Base-by-base conservation (phyloP, 2,329 filamentous ascomycete species). In the Aureobasidium sp. region DNA sequence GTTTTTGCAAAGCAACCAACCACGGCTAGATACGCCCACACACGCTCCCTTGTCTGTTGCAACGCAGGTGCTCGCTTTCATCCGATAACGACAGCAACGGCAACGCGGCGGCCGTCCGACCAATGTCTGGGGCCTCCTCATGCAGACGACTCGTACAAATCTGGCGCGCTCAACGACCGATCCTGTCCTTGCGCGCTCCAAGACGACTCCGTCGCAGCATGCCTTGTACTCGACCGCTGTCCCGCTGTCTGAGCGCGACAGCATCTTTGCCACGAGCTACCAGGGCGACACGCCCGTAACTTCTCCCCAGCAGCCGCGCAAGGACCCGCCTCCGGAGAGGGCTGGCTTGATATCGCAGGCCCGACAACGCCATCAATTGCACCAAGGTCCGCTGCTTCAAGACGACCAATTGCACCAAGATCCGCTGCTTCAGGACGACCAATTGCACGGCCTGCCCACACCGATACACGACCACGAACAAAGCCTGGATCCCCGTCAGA, bases 231-330 rank as follows among this genome's bases (percentile, higher is more conserved):
- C 51, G n/a, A 73, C 76, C 64, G 71, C 69, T 34, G 82, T 82
- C 52, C 82, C 82, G 73, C 75, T 86, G 65, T 83, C 82, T 29
- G 84, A 86, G 72, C 75, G 84, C 68, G 84, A 86, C 71, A 84
- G 80, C 72, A 86, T 86, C 70, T 86, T 85, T 69, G 83, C 84
- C 58, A 85, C 83, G 37, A 82, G 83, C 66, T 86, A 86, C 36
- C 44, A 60, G 17, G 45, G 44, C 44, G 57, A 60, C 49, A 62
- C 61, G 8, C 61, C 61, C 51, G 61, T 62, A 57, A 49, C 49
- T 57, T 62, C 61, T 17, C 61, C 61, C 11, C 49, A 42, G 11
- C 57, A 60, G 25, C 57, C 34, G 14, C 22, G 36, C 34, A 51
- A 49, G n/a, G 45, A 44, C 5, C 44, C 29, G 14, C 29, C 34